Evolutionary conservation across 1,284 basidiomycete genomes (phyloP).

Genomic region (Melampsora medusae): DNA sequence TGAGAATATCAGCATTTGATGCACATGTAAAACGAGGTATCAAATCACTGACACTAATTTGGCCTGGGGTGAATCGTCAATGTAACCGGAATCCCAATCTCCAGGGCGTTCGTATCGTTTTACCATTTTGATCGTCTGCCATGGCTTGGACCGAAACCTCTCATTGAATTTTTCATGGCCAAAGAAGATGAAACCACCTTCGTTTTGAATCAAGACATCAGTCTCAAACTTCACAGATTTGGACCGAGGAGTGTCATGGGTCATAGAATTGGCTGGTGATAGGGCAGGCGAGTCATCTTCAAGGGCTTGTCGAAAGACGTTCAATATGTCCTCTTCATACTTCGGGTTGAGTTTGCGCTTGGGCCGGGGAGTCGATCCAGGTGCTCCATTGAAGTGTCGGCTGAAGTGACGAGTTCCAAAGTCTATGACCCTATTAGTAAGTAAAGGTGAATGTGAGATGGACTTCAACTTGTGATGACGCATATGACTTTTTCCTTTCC

Average conservation of each 20-base stretch:
- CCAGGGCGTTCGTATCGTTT: slow-evolving; percentile 28
- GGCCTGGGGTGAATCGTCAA: slow-evolving; percentile 1
- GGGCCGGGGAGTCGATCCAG: neutral
- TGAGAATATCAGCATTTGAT: neutral
- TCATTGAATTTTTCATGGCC: slow-evolving; percentile 13
- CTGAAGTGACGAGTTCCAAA: neutral
- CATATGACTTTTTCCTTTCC: neutral
- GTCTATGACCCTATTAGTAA: neutral
- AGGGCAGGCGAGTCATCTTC: neutral
- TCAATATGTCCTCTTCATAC: neutral
- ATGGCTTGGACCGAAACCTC: slow-evolving; percentile 20
- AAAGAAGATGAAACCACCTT: slow-evolving; percentile 27
- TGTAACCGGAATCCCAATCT: slow-evolving; percentile 13
- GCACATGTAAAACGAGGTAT: neutral
- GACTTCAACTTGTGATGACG: slow-evolving; percentile 3
- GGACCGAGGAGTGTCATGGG: neutral
- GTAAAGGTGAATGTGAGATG: neutral
- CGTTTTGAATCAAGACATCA: slow-evolving; percentile 33
- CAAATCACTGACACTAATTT: slow-evolving; percentile 30
- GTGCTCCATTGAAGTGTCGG: neutral
- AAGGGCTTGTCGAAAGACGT: neutral
- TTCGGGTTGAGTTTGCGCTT: neutral
- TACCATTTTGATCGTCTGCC: slow-evolving; percentile 35
- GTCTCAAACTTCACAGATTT: slow-evolving; percentile 1
- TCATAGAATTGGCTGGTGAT: neutral